phyloP scores from a whole-genome alignment of 208 protist species.

The Borovskyia barvae region DNA sequence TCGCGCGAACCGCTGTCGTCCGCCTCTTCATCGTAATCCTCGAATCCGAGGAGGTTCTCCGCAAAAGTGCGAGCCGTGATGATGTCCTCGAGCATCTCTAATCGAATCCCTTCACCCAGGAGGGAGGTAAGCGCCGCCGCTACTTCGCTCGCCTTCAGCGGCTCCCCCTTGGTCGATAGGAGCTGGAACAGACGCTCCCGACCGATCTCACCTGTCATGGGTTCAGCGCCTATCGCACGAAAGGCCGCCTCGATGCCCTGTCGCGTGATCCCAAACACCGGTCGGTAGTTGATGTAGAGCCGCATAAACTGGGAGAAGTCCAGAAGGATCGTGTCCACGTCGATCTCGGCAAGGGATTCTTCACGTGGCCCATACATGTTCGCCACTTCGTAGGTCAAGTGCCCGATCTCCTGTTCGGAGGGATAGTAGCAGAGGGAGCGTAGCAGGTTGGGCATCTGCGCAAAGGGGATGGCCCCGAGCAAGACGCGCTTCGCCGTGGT shows the following conservation, averaged over 20 bases:
- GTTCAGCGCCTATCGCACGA: conserved; percentile 70
- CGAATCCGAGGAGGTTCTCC: conserved; percentile 90
- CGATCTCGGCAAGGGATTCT: conserved; percentile 57
- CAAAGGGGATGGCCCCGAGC: conserved; percentile 86
- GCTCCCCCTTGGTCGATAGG: conserved; percentile 73
- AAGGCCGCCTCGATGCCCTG: conserved; percentile 92
- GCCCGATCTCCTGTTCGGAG: conserved; percentile 90
- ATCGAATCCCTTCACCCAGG: conserved; percentile 77
- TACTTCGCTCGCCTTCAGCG: conserved; percentile 70
- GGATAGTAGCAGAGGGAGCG: conserved; percentile 96
- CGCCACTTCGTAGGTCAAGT: conserved; percentile 92
- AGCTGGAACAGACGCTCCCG: conserved; percentile 76
- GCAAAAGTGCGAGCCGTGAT: conserved; percentile 87
- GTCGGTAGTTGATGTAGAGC: conserved; percentile 95
- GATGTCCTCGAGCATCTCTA: conserved; percentile 87
- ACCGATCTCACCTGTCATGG: conserved; percentile 60
- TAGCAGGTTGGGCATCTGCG: conserved; percentile 93
- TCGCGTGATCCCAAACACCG: conserved; percentile 87
- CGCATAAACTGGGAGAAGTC: conserved; percentile 91
- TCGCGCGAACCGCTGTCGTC: not conserved
- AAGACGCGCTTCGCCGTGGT: conserved; percentile 90
- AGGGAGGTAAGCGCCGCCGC: conserved; percentile 78
- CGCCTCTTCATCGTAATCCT: conserved; percentile 73
- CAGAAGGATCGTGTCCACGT: conserved; percentile 79
- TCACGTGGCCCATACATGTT: conserved; percentile 69